phyloP scores from a whole-genome alignment of 2,329 filamentous ascomycete genomes.

The Venturia carpophila region DNA sequence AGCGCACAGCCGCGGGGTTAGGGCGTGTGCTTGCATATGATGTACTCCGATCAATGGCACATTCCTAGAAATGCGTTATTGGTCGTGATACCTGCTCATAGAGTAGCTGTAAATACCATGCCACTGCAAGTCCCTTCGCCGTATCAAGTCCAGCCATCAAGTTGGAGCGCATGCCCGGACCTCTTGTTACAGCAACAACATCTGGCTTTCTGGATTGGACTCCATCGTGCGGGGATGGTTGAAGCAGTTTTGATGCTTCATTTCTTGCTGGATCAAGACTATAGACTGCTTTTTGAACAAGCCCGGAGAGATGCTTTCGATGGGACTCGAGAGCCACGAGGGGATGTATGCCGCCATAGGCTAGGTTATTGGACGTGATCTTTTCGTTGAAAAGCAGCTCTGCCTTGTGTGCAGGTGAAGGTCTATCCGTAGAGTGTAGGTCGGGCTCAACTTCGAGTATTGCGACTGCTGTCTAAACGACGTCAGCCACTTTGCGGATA shows the following conservation, averaged over 20 bases:
- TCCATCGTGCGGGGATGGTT: constrained; percentile 41
- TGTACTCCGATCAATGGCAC: constrained; percentile 79
- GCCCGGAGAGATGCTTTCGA: constrained; percentile 57
- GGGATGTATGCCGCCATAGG: constrained; percentile 73
- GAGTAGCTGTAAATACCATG: constrained; percentile 46
- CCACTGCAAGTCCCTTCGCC: constrained; percentile 78
- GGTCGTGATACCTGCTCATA: not conserved
- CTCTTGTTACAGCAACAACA: constrained; percentile 81
- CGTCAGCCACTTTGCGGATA: not conserved
- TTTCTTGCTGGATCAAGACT: constrained; percentile 37
- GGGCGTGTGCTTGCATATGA: constrained; percentile 94
- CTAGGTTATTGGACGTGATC: constrained; percentile 69
- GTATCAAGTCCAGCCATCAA: constrained; percentile 70
- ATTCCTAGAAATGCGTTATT: constrained; percentile 28
- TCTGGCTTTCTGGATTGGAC: constrained; percentile 49
- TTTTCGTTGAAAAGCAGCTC: constrained; percentile 71
- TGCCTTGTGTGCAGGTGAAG: constrained; percentile 33
- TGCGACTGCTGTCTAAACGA: constrained; percentile 62
- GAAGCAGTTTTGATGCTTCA: constrained; percentile 60
- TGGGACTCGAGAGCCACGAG: constrained; percentile 68
- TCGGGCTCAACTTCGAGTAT: constrained; percentile 54
- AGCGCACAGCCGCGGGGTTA: constrained; percentile 71
- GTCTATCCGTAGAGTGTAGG: not conserved
- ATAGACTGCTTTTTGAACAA: constrained; percentile 54
- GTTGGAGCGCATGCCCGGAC: constrained; percentile 79